Evolutionary conservation across 1,139 yeast genomes (phyloP).

Genomic region (Taphrina wiesneri): DNA sequence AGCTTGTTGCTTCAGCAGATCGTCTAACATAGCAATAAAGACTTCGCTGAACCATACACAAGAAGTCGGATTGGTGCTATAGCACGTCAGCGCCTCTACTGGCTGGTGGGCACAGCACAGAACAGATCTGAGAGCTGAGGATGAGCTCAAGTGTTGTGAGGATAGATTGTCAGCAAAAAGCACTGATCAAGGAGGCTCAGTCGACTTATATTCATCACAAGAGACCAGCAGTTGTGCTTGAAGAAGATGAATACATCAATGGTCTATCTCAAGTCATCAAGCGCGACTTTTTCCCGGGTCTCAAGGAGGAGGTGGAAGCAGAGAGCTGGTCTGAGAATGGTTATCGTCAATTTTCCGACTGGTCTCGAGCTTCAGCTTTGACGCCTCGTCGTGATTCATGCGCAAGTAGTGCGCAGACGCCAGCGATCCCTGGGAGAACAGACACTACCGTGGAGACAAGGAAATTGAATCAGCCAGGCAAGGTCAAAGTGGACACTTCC

Average conservation of each 20-base stretch:
- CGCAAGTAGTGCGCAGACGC: neutral
- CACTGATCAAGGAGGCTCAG: conserved; percentile 25
- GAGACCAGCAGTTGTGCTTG: conserved; percentile 26
- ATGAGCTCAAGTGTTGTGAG: conserved; percentile 23
- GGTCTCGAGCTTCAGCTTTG: neutral
- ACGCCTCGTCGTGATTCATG: neutral
- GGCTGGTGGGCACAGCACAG: no score
- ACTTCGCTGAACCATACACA: neutral
- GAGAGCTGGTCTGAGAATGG: neutral
- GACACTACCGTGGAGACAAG: neutral
- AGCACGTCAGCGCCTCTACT: no score
- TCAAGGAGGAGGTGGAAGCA: conserved; percentile 24
- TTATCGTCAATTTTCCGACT: neutral
- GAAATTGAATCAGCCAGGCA: neutral
- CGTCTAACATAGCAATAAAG: no score
- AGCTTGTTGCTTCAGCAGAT: no score
- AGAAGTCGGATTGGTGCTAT: no score
- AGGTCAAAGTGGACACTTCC: neutral
- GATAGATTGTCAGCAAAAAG: conserved; percentile 5
- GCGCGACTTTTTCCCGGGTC: conserved; percentile 45
- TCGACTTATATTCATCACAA: conserved; percentile 7
- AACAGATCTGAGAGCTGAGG: neutral
- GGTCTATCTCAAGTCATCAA: conserved; percentile 43
- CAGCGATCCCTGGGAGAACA: neutral
- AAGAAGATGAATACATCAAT: conserved; percentile 43